These are phyloP conservation scores for Rhipidocladum racemiflorum DNA, from an alignment of 176 grass and related monocot species.

Conservation along the genomic window DNA sequence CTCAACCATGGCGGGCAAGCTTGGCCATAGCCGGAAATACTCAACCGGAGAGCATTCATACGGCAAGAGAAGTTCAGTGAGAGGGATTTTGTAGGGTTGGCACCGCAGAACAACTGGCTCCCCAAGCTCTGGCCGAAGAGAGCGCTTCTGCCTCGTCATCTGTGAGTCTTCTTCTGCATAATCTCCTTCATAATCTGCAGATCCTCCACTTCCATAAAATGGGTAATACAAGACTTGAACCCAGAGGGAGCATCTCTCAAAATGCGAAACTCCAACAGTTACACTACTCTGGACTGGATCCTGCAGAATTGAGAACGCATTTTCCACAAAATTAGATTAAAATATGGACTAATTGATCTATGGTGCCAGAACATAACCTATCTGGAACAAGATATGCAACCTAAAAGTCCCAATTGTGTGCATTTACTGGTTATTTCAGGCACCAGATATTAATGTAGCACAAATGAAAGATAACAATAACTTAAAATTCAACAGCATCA, in stretches of 20 bases:
- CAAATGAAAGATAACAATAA: background rate
- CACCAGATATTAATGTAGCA: background rate
- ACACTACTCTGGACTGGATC: slow-evolving; percentile 96
- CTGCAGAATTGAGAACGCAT: slow-evolving; percentile 35
- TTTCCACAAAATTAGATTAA: background rate
- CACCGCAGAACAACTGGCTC: slow-evolving; percentile 82
- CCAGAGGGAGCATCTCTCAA: slow-evolving; percentile 94
- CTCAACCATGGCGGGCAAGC: slow-evolving; percentile 88
- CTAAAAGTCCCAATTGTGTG: background rate
- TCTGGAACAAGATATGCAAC: slow-evolving; percentile 15
- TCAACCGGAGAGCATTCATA: slow-evolving; percentile 89
- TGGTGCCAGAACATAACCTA: background rate
- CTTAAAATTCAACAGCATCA: background rate
- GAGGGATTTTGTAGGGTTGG: slow-evolving; percentile 92
- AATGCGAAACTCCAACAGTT: slow-evolving; percentile 96
- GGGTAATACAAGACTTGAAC: slow-evolving; percentile 98
- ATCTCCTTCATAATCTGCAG: slow-evolving; percentile 81
- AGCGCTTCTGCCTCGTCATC: slow-evolving; percentile 67
- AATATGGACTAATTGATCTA: background rate
- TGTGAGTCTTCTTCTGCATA: slow-evolving; percentile 97
- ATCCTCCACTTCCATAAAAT: slow-evolving; percentile 64
- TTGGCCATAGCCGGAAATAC: slow-evolving; percentile 93
- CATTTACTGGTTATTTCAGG: background rate
- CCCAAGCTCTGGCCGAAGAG: slow-evolving; percentile 68
- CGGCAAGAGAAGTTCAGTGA: slow-evolving; percentile 84